Conservation (phyloP, 768 basidiomycete species). For the Lentinula edodes region DNA sequence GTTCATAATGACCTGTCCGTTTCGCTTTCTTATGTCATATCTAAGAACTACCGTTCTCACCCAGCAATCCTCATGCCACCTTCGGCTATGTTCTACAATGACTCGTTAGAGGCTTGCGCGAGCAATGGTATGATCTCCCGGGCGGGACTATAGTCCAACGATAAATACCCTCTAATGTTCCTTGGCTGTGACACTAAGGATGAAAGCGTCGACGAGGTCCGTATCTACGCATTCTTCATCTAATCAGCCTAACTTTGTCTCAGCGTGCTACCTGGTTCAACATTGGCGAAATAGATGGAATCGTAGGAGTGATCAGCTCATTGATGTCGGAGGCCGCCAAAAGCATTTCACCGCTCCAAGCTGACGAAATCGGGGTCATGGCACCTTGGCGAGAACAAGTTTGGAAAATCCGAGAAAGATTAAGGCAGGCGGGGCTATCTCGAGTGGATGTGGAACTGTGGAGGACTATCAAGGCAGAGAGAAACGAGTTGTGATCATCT, state of each 20-base stretch:
- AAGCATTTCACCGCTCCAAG: constrained; percentile 33
- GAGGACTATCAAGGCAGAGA: constrained; percentile 53
- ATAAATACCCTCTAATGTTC: constrained; percentile 39
- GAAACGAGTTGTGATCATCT: constrained; percentile 44
- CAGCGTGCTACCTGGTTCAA: constrained; percentile 48
- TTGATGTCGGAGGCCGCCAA: constrained; percentile 28
- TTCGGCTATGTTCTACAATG: constrained; percentile 48
- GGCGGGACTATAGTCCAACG: constrained; percentile 33
- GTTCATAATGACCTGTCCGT: neutral
- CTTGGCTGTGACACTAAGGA: constrained; percentile 35
- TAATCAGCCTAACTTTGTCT: constrained; percentile 14
- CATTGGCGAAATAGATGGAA: constrained; percentile 36
- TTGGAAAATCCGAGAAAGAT: constrained; percentile 40
- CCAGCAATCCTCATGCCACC: constrained; percentile 51
- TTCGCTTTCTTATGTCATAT: neutral
- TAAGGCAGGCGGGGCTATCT: constrained; percentile 34
- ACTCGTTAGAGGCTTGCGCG: constrained; percentile 40
- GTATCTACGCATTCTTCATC: no score
- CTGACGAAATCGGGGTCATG: constrained; percentile 44
- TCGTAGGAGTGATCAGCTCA: constrained; percentile 32
- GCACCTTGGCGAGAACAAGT: constrained; percentile 50
- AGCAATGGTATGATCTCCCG: constrained; percentile 35
- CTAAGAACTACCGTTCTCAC: constrained; percentile 44
- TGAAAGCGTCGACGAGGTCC: constrained; percentile 41
- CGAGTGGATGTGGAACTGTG: constrained; percentile 46